These are phyloP conservation scores for Cardiospermum halicacabum DNA, from an alignment of 345 rosid genomes.

Conservation along the genomic window DNA sequence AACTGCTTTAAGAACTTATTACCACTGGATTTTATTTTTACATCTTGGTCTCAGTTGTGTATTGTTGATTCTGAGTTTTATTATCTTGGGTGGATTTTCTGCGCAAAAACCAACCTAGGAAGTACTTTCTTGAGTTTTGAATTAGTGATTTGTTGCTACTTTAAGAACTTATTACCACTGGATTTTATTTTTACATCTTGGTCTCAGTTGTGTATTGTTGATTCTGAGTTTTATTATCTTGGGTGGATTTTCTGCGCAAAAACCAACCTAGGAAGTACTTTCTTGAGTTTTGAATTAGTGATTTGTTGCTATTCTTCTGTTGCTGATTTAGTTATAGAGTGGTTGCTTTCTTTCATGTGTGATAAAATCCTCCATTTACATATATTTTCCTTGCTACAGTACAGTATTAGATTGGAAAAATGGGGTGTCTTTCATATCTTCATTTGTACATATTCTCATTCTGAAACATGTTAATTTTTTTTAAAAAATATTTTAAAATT, in stretches of 20 bases:
- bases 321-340: neutral
- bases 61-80: neutral
- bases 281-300: neutral
- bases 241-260: neutral
- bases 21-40: neutral
- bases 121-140: neutral
- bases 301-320: neutral
- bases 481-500: too few species aligned
- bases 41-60: neutral
- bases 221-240: neutral
- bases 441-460: neutral
- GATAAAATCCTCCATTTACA: neutral
- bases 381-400: neutral
- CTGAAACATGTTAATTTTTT: slow-evolving; percentile 9
- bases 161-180: neutral
- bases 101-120: neutral
- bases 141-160: neutral
- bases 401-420: neutral
- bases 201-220: neutral
- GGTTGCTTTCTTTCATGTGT: neutral
- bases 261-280: neutral
- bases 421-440: neutral
- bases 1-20: neutral
- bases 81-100: neutral
- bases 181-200: neutral